Percentiles rank a stretch among this genome's conserved stretches.
Evolutionary conservation across 305 asterid species (phyloP).

Genomic region (Solanum hybrid): DNA sequence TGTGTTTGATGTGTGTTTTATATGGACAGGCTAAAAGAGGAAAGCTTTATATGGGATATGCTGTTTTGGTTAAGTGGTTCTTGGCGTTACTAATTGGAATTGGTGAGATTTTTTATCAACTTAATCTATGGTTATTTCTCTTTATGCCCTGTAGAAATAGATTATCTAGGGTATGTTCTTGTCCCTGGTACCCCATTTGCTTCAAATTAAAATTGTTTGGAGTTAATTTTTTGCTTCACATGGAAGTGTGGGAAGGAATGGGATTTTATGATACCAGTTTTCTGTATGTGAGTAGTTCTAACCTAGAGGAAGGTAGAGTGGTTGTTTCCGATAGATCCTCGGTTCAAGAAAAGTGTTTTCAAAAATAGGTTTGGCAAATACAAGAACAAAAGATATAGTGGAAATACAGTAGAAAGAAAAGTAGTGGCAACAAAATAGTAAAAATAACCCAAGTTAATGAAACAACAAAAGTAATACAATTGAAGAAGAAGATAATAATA

Average conservation of each 20-base stretch:
- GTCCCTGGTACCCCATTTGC: neutral
- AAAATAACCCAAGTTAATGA: neutral
- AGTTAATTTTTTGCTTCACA: neutral
- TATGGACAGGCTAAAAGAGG: slow-evolving; percentile 70
- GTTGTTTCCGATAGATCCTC: neutral
- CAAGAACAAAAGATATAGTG: neutral
- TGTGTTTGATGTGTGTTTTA: slow-evolving; percentile 5
- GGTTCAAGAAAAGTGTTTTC: neutral
- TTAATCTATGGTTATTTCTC: neutral
- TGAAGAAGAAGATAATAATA: neutral
- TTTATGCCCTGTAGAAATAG: neutral
- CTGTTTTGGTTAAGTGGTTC: slow-evolving; percentile 78
- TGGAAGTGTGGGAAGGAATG: neutral
- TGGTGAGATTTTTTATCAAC: slow-evolving; percentile 41
- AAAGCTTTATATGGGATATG: slow-evolving; percentile 72
- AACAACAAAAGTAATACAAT: neutral
- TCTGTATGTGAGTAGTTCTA: neutral
- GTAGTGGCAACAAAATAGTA: neutral
- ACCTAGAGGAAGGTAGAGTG: neutral
- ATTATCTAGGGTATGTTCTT: neutral
- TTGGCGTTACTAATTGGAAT: slow-evolving; percentile 83
- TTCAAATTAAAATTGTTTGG: neutral
- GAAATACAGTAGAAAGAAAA: neutral
- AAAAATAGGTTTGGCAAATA: neutral
- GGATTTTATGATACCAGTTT: neutral